These are phyloP conservation scores for Phaeodactylum tricornutum DNA, from an alignment of 108 stramenopile species.

Conservation along the genomic window DNA sequence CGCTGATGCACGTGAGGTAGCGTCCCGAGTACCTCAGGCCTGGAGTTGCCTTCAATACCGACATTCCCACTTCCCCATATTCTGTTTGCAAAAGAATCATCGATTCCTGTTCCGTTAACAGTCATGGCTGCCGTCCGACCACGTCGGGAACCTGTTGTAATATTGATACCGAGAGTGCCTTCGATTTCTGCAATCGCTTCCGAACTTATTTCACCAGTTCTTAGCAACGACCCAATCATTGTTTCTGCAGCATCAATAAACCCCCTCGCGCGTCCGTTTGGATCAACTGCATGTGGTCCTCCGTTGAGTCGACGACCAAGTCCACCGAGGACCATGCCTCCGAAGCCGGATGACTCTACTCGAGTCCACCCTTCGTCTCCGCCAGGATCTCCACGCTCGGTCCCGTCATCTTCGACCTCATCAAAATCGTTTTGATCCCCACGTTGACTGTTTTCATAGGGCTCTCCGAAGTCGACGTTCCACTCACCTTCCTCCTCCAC, in stretches of 20 bases:
- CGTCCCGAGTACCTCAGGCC: constrained; percentile 16
- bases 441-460: constrained; percentile 9
- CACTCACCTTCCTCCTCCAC: constrained; percentile 21
- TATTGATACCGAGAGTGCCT: constrained; percentile 56
- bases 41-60: too few species aligned
- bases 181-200: constrained; percentile 59
- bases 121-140: constrained; percentile 1
- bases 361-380: constrained; percentile 71
- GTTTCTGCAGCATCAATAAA: constrained; percentile 63
- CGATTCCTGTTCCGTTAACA: constrained; percentile 1
- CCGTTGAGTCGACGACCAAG: constrained; percentile 8
- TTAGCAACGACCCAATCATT: constrained; percentile 63
- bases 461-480: constrained; percentile 8
- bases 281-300: constrained; percentile 4
- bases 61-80: constrained; percentile 4
- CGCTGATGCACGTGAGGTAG: constrained; percentile 45
- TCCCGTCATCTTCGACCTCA: constrained; percentile 12
- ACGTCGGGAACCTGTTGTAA: constrained; percentile 10
- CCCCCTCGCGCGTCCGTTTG: constrained; percentile 14
- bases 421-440: constrained; percentile 15
- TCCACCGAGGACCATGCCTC: constrained; percentile 31
- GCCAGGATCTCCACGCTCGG: constrained; percentile 5
- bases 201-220: constrained; percentile 41
- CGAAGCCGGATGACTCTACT: constrained; percentile 41
- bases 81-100: constrained; percentile 3